Percentiles rank a stretch among this genome's conserved stretches.
Evolutionary conservation across 2,329 filamentous ascomycete genomes (phyloP).

Genomic region (Daldinia eschscholtzii): DNA sequence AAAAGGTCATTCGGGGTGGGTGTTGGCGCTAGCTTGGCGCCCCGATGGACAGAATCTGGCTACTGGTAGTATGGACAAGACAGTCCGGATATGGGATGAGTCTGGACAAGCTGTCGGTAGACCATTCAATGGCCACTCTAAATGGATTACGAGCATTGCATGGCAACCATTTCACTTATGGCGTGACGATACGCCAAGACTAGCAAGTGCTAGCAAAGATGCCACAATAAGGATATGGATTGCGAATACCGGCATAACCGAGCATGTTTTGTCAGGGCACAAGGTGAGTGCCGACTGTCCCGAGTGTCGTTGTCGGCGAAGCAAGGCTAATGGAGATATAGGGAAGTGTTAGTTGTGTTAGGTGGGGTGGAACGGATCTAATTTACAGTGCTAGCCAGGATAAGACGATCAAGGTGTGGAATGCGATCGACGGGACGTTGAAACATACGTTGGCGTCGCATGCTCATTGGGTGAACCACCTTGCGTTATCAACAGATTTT

Average conservation of each 20-base stretch:
- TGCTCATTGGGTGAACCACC: conserved; percentile 95
- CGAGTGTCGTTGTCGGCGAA: conserved; percentile 5
- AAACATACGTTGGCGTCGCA: conserved; percentile 84
- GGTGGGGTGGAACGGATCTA: conserved; percentile 90
- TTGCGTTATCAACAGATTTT: conserved; percentile 93
- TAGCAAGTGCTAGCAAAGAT: conserved; percentile 93
- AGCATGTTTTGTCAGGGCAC: conserved; percentile 88
- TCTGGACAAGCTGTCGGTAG: conserved; percentile 80
- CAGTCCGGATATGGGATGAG: conserved; percentile 88
- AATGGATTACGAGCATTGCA: conserved; percentile 87
- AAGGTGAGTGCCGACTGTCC: conserved; percentile 55
- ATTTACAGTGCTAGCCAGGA: conserved; percentile 91
- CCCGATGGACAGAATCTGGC: conserved; percentile 85
- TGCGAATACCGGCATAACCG: conserved; percentile 79
- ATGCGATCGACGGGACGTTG: conserved; percentile 81
- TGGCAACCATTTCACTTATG: conserved; percentile 97
- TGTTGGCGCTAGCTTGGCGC: conserved; percentile 87
- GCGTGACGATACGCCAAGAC: conserved; percentile 76
- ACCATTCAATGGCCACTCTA: conserved; percentile 84
- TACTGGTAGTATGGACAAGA: conserved; percentile 93
- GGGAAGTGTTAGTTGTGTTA: conserved; percentile 87
- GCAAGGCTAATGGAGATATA: conserved; percentile 52
- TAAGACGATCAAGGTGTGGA: conserved; percentile 93
- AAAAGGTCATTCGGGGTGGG: conserved; percentile 90
- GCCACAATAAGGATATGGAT: conserved; percentile 90